Base-by-base conservation (phyloP, 2,329 filamentous ascomycete genomes). In the Verticillium dahliae region DNA sequence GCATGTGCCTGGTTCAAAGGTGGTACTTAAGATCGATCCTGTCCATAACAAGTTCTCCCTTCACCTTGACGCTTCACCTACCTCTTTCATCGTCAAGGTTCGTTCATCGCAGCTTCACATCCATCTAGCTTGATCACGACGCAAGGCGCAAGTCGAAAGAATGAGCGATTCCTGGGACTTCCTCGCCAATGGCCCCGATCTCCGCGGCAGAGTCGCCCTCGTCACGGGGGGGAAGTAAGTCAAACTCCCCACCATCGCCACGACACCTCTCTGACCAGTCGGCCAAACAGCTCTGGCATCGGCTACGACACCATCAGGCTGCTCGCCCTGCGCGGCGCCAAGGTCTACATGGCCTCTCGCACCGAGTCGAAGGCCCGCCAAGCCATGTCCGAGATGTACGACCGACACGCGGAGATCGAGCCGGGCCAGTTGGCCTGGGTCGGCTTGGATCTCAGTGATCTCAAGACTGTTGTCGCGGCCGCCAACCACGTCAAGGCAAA, bases 221-320 rank as follows among this genome's bases (percentile, higher is more conserved):
- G 67, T 70, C 1, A 72, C 70, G 0, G 70, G 70, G 7, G 66
- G 62, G 33, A 70, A 65, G 70, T 72, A 59, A 35, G 68, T 57
- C 22, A 13, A 13, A 7, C 59, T 10, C 54, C 35, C n/a, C 1
- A 22, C 6, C 6, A 13, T 22, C 34, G 15, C 6, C 6, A 14
- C 27, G 45, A 13, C 18, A 10, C 11, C 5, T 18, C 1, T 2
- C 45, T 50, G 18, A 22, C 7, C 45, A 50, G 11, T 6, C 13
- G 4, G 10, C 18, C 45, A n/a, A 10, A 7, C 45, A 50, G 68
- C 52, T 52, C 65, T 15, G 70, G 70, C 5, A 66, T 71, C 3
- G 70, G 70, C 1, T 60, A 66, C 9, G 59, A 65, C 1, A 68
- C 67, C 1, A 62, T 68, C 41, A 72, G 69, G 56, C 62, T 66